A percentile compares a stretch with the other conserved stretches of the same genome.
These are phyloP conservation scores for Taxillus chinensis DNA, from an alignment of 164 flowering plant species.

Conservation along the genomic window DNA sequence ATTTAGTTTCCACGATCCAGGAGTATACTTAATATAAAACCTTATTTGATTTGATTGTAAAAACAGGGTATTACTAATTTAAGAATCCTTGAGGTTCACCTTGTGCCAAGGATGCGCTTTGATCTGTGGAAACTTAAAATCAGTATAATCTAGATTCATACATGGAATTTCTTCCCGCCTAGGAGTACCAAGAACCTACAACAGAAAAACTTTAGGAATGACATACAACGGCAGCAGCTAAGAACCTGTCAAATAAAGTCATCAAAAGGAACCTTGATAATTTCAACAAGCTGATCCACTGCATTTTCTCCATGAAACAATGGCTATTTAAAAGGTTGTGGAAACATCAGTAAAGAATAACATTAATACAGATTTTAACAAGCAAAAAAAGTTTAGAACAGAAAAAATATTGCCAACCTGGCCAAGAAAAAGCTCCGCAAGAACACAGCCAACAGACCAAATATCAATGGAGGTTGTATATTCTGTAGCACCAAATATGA, in stretches of 20 bases:
- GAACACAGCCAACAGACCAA: constrained; percentile 3
- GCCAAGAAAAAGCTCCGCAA: constrained; percentile 5
- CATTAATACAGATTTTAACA: neutral
- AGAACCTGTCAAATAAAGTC: neutral
- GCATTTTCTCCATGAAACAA: neutral
- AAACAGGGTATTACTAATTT: too few species aligned
- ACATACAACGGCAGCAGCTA: too few species aligned
- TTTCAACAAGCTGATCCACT: constrained; percentile 2
- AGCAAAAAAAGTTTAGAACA: neutral
- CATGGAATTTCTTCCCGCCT: constrained; percentile 3
- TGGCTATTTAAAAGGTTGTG: neutral
- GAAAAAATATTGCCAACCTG: neutral
- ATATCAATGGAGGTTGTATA: constrained; percentile 3
- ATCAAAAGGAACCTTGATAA: neutral
- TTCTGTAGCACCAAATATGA: constrained; percentile 5
- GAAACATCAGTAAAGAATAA: too few species aligned
- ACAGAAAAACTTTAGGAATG: neutral
- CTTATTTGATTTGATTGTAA: too few species aligned
- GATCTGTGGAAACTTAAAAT: constrained; percentile 4
- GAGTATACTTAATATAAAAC: too few species aligned
- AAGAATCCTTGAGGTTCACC: neutral
- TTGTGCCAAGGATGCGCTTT: constrained; percentile 4
- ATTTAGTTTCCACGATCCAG: too few species aligned
- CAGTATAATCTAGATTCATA: constrained; percentile 3
- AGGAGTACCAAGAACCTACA: constrained; percentile 3